Evolutionary conservation across 495 filamentous ascomycete species (phyloP), one percentile per base, ranked within the genome.

Genomic region (Peziza echinospora): DNA sequence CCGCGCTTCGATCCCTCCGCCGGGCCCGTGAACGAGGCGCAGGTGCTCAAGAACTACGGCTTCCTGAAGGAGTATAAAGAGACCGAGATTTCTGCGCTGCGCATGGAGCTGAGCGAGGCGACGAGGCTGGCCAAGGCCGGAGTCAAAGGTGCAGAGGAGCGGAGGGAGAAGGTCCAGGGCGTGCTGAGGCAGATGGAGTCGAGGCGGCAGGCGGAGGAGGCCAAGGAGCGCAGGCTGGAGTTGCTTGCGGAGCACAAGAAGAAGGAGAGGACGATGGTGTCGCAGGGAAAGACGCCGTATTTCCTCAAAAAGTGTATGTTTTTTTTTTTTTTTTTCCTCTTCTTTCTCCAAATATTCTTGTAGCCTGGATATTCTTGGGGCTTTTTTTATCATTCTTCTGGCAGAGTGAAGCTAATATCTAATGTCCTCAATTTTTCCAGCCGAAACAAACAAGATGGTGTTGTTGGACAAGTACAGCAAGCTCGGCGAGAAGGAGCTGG

Each of bases 201-300:
- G 44, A 67, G 67, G 52, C 70, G 80, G 62, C 77, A 80, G 56
- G 66, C 81, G 17, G 70, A 79, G 50, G 64, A 72, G 48, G 63
- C 70, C 41, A 80, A 78, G 56, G 78, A 82, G 43, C 67, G 74
- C 19, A 71, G 78, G 61, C 62, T 68, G 48, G 68, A 73, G 50
- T 61, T 94, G 8, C 46, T 82, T 26, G 65, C 70, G 23, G 72
- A 78, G 60, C 84, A 93, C 62, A 73, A 78, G 52, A 75, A 71
- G 64, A 67, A 76, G 55, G 89, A 97, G 71, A 82, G 81, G 63
- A 78, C 84, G 62, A 61, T 79, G 46, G 73, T 96, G 24, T 71
- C 68, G 53, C 72, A 84, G 64, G 89, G 89, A 21, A 93, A 96
- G 74, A 76, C 76, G 68, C 86, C 87, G 5, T 97, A 85, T 58